phyloP scores from a whole-genome alignment of 768 basidiomycete genomes.

The Coprinopsis strossmayeri region DNA sequence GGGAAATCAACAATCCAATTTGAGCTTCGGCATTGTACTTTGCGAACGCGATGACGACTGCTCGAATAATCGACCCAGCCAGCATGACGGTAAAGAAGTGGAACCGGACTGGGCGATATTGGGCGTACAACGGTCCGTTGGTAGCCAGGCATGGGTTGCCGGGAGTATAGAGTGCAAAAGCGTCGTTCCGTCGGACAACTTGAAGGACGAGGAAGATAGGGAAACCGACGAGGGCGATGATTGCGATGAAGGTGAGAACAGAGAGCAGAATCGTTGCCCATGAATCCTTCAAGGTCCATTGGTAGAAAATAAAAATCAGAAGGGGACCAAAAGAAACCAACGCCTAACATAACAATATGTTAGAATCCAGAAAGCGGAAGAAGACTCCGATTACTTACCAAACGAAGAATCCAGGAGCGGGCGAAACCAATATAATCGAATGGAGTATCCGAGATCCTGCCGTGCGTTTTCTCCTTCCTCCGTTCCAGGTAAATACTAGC shows the following conservation, averaged over 20 bases:
- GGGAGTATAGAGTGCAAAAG: constrained; percentile 23
- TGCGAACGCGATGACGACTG: constrained; percentile 66
- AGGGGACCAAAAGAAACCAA: constrained; percentile 66
- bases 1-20: constrained; percentile 55
- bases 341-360: constrained; percentile 30
- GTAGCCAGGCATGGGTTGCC: constrained; percentile 29
- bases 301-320: constrained; percentile 74
- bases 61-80: constrained; percentile 53
- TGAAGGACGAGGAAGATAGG: constrained; percentile 45
- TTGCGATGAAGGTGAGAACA: constrained; percentile 53
- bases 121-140: constrained; percentile 56
- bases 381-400: constrained; percentile 41
- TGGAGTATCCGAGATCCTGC: constrained; percentile 1
- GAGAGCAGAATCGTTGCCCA: constrained; percentile 82
- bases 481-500: constrained; percentile 23
- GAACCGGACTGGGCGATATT: constrained; percentile 61
- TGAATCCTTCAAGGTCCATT: constrained; percentile 88
- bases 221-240: constrained; percentile 43
- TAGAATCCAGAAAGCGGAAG: constrained; percentile 4
- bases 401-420: constrained; percentile 56
- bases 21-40: constrained; percentile 60
- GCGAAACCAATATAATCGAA: constrained; percentile 40
- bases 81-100: constrained; percentile 61
- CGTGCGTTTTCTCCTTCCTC: constrained; percentile 13
- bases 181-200: constrained; percentile 26